Conservation (phyloP, 805 yeast species). For the Isabelozyma gotoi region DNA sequence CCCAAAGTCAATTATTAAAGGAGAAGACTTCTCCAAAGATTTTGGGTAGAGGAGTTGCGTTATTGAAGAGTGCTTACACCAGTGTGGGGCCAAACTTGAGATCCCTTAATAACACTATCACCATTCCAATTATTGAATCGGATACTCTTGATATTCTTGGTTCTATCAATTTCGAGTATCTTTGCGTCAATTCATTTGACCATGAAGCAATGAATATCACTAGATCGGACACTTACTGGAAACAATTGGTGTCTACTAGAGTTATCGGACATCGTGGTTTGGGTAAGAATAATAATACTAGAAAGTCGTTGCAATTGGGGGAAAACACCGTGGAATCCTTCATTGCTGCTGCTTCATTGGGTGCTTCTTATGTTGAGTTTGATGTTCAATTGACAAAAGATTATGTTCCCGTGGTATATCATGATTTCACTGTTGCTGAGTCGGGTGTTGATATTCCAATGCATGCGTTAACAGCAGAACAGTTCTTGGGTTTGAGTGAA, state of each 20-base stretch:
- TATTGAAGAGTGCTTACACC: conserved; percentile 60
- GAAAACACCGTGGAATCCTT: conserved; percentile 95
- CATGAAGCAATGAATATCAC: conserved; percentile 68
- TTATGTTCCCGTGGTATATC: conserved; percentile 87
- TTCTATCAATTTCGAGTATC: conserved; percentile 68
- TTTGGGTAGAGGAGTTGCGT: conserved; percentile 83
- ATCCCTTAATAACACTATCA: conserved; percentile 62
- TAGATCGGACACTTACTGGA: conserved; percentile 85
- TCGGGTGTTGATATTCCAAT: conserved; percentile 95
- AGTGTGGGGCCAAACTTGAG: conserved; percentile 67
- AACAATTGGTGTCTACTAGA: conserved; percentile 79
- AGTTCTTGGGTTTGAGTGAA: conserved; percentile 57
- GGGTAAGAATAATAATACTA: conserved; percentile 76
- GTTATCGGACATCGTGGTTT: conserved; percentile 96
- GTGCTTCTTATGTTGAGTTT: conserved; percentile 95
- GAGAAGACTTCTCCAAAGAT: conserved; percentile 19
- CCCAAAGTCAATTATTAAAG: background rate
- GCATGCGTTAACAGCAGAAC: conserved; percentile 89
- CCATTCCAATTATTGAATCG: conserved; percentile 75
- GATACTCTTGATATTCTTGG: conserved; percentile 77
- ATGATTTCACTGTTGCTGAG: conserved; percentile 92
- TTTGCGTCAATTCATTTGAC: conserved; percentile 68
- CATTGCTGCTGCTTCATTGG: conserved; percentile 93
- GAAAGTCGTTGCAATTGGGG: conserved; percentile 84
- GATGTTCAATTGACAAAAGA: conserved; percentile 96